A percentile compares a stretch with the other conserved stretches of the same genome.
Evolutionary conservation across 2,329 filamentous ascomycete genomes (phyloP).

Genomic region (Aaosphaeria pasadenensis): DNA sequence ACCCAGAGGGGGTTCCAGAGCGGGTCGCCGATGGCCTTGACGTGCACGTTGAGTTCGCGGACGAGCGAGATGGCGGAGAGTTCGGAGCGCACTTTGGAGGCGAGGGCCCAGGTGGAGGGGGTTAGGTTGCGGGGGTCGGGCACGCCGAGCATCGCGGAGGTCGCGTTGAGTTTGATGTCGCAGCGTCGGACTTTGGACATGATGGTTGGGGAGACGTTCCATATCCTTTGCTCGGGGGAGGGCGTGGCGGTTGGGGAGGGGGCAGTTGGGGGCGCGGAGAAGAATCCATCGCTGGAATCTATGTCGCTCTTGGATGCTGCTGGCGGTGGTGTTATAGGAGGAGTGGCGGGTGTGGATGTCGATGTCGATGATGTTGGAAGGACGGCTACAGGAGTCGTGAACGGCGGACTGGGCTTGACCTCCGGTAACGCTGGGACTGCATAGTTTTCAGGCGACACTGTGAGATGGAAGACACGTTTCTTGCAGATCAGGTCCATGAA

Average conservation of each 20-base stretch:
- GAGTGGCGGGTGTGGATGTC: not conserved
- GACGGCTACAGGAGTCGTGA: conserved; percentile 1
- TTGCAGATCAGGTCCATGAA: conserved; percentile 34
- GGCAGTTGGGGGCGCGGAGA: not conserved
- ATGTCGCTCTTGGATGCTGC: not conserved
- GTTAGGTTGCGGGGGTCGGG: conserved; percentile 33
- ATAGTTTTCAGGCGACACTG: conserved; percentile 30
- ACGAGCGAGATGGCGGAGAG: conserved; percentile 7
- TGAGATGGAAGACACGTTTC: conserved; percentile 27
- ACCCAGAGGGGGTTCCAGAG: conserved; percentile 41
- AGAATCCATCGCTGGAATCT: not conserved
- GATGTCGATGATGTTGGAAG: not conserved
- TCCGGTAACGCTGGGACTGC: not conserved
- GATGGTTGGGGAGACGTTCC: conserved; percentile 21
- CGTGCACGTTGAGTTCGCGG: conserved; percentile 19
- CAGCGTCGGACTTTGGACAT: conserved; percentile 22
- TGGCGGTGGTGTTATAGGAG: not conserved
- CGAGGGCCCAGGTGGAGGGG: conserved; percentile 28
- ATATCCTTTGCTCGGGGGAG: conserved; percentile 12
- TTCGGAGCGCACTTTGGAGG: conserved; percentile 21
- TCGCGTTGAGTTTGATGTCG: conserved; percentile 29
- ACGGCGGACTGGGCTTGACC: not conserved
- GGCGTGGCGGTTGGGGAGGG: not conserved
- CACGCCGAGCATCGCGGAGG: conserved; percentile 34
- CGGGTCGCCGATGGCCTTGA: conserved; percentile 35